Base-by-base conservation (phyloP, 768 basidiomycete genomes). In the Russula vinacea region DNA sequence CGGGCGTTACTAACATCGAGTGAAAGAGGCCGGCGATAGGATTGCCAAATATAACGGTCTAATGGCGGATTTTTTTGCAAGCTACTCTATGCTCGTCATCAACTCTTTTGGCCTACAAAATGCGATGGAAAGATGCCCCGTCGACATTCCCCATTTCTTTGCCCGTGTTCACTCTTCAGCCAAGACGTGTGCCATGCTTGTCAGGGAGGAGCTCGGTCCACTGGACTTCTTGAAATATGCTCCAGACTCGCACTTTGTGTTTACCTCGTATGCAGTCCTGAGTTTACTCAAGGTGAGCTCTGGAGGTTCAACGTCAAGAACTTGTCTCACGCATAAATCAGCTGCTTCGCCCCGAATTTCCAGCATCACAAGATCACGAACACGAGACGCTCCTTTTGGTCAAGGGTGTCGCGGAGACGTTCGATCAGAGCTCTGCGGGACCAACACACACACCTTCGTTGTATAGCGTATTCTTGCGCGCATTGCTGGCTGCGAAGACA, bases 61-160 rank as follows among this genome's bases (percentile, higher is more conserved):
- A 56, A 83, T 84, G 47, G 80, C 83, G 32, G 78, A 83, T 68
- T 95, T 94, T 72, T 93, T 92, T 73, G 89, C 83, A 76, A 83
- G 92, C 72, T 96, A 96, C 70, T 84, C 88, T 29, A 84, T 85
- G 76, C 83, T 99, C 57, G 91, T 97, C 42, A 78, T 98, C 62
- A 94, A 97, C 72, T 96, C 95, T 1, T 99, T 99, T 70, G 96
- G 96, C 13, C 81, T 99, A 49, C 95, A 99, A 74, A 91, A 96
- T 71, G 93, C 96, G n/a, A 77, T 98, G 61, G 95, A 96, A 75
- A 82, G 84, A 22, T 80, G 83, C 4, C 76, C 82, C 0, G 75
- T 89, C 49, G 85, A 94, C 71, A 86, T 91, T 47, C 86, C 86
- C 0, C 87, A 94, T 76, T 94, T 94, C 77, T 93, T 94, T 71